Evolutionary conservation across 768 basidiomycete species (phyloP).

Genomic region (Austroboletus eburneus): DNA sequence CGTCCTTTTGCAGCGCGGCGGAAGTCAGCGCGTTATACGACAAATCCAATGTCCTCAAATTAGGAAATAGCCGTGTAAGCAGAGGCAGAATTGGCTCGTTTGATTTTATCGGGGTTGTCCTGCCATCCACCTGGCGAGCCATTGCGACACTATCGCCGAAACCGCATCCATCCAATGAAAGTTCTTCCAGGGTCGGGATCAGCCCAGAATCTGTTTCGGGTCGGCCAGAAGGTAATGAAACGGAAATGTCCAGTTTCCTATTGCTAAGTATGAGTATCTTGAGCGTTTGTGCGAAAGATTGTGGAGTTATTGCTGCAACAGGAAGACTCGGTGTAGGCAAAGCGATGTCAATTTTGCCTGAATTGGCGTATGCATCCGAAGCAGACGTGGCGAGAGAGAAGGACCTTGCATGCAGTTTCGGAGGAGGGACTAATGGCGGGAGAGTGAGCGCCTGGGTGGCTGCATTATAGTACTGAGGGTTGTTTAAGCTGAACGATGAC

Average conservation of each 20-base stretch:
- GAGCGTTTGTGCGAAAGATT: constrained; percentile 58
- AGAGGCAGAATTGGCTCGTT: constrained; percentile 55
- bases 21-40: constrained; percentile 71
- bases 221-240: constrained; percentile 44
- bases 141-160: constrained; percentile 57
- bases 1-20: constrained; percentile 44
- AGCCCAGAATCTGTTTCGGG: constrained; percentile 35
- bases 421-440: constrained; percentile 54
- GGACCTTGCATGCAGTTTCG: constrained; percentile 52
- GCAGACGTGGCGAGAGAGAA: constrained; percentile 49
- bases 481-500: constrained; percentile 36
- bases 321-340: constrained; percentile 69
- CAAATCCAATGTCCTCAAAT: constrained; percentile 62
- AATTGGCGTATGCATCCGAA: neutral
- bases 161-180: constrained; percentile 70
- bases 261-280: constrained; percentile 57
- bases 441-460: constrained; percentile 57
- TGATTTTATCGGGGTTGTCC: constrained; percentile 39
- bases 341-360: constrained; percentile 39
- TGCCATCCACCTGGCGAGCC: constrained; percentile 31
- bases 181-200: constrained; percentile 68
- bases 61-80: constrained; percentile 65
- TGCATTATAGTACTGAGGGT: constrained; percentile 57
- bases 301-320: constrained; percentile 52
- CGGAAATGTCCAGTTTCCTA: constrained; percentile 62